Percentiles rank a stretch among this genome's conserved stretches.
phyloP scores from a whole-genome alignment of 345 rosid genomes.

The Raphanus raphanistrum region DNA sequence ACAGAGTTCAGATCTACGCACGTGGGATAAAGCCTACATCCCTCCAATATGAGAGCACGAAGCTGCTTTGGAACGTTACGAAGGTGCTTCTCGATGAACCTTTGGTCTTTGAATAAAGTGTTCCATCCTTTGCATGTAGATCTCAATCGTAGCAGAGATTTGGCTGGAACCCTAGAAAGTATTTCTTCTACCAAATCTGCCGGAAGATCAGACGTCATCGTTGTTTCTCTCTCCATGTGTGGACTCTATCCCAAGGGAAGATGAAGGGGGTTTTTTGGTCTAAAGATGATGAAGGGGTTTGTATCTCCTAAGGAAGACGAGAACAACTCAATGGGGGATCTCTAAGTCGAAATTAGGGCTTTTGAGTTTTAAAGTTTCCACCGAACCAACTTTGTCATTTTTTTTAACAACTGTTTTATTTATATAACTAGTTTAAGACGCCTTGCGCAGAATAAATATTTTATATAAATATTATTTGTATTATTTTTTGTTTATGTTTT shows the following conservation, averaged over 20 bases:
- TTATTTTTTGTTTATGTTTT: no score
- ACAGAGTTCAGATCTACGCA: not conserved
- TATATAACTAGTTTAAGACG: no score
- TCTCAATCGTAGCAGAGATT: not conserved
- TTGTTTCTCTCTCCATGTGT: not conserved
- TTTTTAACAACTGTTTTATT: no score
- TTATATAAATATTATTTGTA: no score
- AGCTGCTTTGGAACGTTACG: not conserved
- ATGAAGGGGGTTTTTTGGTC: not conserved
- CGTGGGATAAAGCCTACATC: not conserved
- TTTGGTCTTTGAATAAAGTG: not conserved
- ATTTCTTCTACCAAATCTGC: not conserved
- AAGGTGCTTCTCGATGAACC: not conserved
- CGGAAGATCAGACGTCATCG: not conserved
- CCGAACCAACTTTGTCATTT: not conserved
- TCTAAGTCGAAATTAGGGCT: not conserved
- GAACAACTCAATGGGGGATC: not conserved
- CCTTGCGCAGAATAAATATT: no score
- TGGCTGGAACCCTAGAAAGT: not conserved
- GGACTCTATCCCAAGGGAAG: not conserved
- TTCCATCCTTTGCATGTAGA: constrained; percentile 8
- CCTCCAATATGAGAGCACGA: not conserved
- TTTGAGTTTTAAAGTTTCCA: not conserved
- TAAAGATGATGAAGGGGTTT: no score
- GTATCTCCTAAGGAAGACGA: not conserved